A percentile compares a stretch with the other conserved stretches of the same genome.
Evolutionary conservation across 257 asterid genomes (phyloP).

Genomic region (Jaltomata sinuosa): DNA sequence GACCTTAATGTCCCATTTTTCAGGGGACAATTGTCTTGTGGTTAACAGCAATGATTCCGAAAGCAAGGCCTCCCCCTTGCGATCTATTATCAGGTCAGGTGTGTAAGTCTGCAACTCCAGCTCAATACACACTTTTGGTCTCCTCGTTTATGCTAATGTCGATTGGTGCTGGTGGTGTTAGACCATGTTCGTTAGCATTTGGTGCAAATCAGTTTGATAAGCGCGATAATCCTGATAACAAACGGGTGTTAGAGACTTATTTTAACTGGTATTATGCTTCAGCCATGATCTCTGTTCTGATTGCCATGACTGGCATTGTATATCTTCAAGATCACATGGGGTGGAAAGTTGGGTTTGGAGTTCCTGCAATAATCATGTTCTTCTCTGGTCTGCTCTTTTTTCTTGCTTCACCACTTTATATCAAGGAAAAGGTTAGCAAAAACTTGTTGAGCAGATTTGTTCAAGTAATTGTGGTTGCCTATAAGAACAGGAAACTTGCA

Average conservation of each 20-base stretch:
- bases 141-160: constrained; percentile 49
- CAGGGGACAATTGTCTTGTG: constrained; percentile 57
- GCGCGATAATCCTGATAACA: constrained; percentile 17
- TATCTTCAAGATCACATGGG: constrained; percentile 62
- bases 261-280: constrained; percentile 66
- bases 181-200: constrained; percentile 59
- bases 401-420: constrained; percentile 37
- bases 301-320: constrained; percentile 47
- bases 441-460: constrained; percentile 36
- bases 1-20: not conserved
- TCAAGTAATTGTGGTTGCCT: constrained; percentile 39
- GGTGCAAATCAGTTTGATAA: constrained; percentile 64
- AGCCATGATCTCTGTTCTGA: constrained; percentile 28
- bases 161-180: constrained; percentile 60
- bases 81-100: not conserved
- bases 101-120: constrained; percentile 29
- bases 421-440: constrained; percentile 21
- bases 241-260: constrained; percentile 35
- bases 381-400: constrained; percentile 37
- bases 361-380: constrained; percentile 49
- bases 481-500: constrained; percentile 29
- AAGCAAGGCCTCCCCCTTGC: constrained; percentile 41
- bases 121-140: constrained; percentile 27
- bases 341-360: constrained; percentile 57
- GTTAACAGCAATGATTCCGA: constrained; percentile 49